Evolutionary conservation across 805 yeast genomes (phyloP).

Genomic region (Lipomyces sp.): DNA sequence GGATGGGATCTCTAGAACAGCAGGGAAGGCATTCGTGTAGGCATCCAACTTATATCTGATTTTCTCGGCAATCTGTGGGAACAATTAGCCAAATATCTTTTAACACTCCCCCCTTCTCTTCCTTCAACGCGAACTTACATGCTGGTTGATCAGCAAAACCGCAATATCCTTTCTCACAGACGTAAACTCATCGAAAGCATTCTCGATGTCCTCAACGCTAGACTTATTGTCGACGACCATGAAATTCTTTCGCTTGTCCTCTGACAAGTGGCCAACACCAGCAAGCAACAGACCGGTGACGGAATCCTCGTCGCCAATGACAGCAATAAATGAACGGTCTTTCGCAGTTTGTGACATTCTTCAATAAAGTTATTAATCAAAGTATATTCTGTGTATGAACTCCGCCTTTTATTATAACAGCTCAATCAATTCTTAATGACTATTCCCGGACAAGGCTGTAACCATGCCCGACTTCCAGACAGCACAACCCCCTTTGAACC

Average conservation of each 20-base stretch:
- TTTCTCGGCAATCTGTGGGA: constrained; percentile 69
- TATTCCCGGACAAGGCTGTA: not conserved
- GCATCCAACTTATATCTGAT: constrained; percentile 82
- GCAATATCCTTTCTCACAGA: constrained; percentile 85
- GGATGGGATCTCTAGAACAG: constrained; percentile 94
- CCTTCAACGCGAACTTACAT: constrained; percentile 44
- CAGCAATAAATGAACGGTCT: constrained; percentile 85
- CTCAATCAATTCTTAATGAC: not conserved
- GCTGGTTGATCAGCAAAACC: constrained; percentile 89
- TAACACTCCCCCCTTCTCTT: not conserved
- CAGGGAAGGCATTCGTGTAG: constrained; percentile 91
- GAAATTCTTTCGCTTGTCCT: constrained; percentile 72
- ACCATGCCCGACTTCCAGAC: not conserved
- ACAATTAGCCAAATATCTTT: not conserved
- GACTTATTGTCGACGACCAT: constrained; percentile 82
- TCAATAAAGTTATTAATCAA: not conserved
- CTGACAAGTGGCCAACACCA: constrained; percentile 84
- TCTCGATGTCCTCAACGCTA: constrained; percentile 71
- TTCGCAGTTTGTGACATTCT: constrained; percentile 40
- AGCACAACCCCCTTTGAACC: not conserved
- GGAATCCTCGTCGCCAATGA: constrained; percentile 96
- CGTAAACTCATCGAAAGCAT: constrained; percentile 77
- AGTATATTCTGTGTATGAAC: not conserved
- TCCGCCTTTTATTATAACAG: not conserved
- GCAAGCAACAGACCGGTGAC: constrained; percentile 95